Conservation (phyloP, 2,329 filamentous ascomycete species). For the Paracoccidioides brasiliensis region DNA sequence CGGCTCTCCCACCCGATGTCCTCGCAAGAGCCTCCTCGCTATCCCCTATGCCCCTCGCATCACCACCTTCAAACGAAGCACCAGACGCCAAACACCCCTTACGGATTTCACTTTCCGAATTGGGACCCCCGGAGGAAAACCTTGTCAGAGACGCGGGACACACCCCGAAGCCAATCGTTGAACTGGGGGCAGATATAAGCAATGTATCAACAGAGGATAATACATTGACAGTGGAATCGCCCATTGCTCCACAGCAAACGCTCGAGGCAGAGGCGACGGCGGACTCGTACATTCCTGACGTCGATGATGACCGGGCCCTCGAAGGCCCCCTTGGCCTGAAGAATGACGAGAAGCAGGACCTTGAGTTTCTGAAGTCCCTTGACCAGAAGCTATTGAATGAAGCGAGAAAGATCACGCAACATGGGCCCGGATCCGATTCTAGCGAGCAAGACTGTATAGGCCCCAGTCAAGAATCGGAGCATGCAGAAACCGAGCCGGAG, state of each 20-base stretch:
- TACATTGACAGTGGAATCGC: slow-evolving; percentile 16
- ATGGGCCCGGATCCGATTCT: slow-evolving; percentile 11
- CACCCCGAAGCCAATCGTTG: slow-evolving; percentile 33
- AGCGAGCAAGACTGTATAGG: slow-evolving; percentile 9
- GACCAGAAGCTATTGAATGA: slow-evolving; percentile 32
- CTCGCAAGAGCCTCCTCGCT: slow-evolving; percentile 31
- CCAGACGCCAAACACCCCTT: slow-evolving; percentile 15
- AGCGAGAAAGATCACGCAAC: slow-evolving; percentile 22
- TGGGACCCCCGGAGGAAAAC: slow-evolving; percentile 27
- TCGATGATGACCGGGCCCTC: slow-evolving; percentile 32
- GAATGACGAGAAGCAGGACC: slow-evolving; percentile 29
- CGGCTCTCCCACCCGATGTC: slow-evolving; percentile 30
- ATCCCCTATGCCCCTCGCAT: slow-evolving; percentile 16
- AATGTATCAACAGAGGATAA: slow-evolving; percentile 17
- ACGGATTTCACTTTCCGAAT: slow-evolving; percentile 19
- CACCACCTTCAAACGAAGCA: slow-evolving; percentile 7
- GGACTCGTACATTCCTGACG: slow-evolving; percentile 30
- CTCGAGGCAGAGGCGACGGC: slow-evolving; percentile 12
- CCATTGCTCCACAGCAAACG: slow-evolving; percentile 21
- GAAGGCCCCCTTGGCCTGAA: slow-evolving; percentile 32
- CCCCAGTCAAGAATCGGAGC: slow-evolving; percentile 16
- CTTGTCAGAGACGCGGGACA: slow-evolving; percentile 31
- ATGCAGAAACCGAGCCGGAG: slow-evolving; percentile 22
- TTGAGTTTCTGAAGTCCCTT: slow-evolving; percentile 29
- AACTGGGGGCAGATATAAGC: slow-evolving; percentile 20